Evolutionary conservation across 192 early-diverging fungal genomes (phyloP).

Genomic region (Glomus cerebriforme): DNA sequence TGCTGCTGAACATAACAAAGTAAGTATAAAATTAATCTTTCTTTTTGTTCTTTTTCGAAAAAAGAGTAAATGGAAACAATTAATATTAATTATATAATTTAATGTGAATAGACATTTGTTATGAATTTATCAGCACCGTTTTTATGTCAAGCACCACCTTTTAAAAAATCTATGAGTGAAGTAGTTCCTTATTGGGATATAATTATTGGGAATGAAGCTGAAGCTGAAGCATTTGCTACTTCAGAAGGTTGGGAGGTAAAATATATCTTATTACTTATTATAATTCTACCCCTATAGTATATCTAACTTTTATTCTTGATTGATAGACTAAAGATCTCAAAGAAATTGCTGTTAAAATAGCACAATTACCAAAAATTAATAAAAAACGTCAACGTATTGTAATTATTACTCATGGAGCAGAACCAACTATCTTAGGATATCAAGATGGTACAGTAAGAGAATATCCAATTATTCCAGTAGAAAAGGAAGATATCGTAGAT

Average conservation of each 20-base stretch:
- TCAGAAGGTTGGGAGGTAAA: slow-evolving; percentile 64
- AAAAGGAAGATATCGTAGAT: slow-evolving; percentile 79
- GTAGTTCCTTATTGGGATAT: slow-evolving; percentile 87
- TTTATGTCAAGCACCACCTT: slow-evolving; percentile 79
- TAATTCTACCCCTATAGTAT: not conserved
- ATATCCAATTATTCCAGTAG: slow-evolving; percentile 62
- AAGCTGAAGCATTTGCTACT: slow-evolving; percentile 83
- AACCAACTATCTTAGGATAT: slow-evolving; percentile 70
- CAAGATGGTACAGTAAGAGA: slow-evolving; percentile 65
- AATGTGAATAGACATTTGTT: slow-evolving; percentile 58
- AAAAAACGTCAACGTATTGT: slow-evolving; percentile 74
- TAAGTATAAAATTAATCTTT: slow-evolving; percentile 19
- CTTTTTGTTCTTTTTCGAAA: not conserved
- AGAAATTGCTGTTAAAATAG: slow-evolving; percentile 80
- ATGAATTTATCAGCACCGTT: slow-evolving; percentile 98
- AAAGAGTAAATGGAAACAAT: too few species aligned
- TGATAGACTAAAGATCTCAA: slow-evolving; percentile 60
- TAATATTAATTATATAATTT: too few species aligned
- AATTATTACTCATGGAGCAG: slow-evolving; percentile 89
- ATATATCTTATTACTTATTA: not conserved
- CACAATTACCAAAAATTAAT: slow-evolving; percentile 82
- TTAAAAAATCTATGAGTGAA: slow-evolving; percentile 77
- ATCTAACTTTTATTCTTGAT: not conserved
- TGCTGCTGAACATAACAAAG: slow-evolving; percentile 80
- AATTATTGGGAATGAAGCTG: slow-evolving; percentile 96